These are phyloP conservation scores for Priceomyces melissophilus DNA, from an alignment of 805 yeast genomes.

Conservation along the genomic window DNA sequence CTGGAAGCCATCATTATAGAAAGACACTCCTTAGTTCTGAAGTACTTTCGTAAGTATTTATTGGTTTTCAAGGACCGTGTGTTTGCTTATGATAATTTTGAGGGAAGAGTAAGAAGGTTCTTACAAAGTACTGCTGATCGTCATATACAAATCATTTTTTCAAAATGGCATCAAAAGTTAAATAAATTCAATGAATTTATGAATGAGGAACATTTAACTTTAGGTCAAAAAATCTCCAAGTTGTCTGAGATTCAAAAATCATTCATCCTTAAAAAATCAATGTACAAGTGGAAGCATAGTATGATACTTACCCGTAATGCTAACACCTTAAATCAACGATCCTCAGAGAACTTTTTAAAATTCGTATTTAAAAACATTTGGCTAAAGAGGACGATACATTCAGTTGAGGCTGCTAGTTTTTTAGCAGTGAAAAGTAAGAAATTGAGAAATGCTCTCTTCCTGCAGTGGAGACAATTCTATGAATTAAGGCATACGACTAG, in stretches of 20 bases:
- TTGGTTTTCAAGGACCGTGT: background rate
- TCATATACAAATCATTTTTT: background rate
- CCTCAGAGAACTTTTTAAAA: slow-evolving; percentile 6
- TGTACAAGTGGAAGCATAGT: slow-evolving; percentile 14
- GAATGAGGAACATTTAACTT: background rate
- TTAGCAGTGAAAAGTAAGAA: slow-evolving; percentile 3
- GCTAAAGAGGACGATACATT: slow-evolving; percentile 10
- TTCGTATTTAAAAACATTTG: slow-evolving; percentile 13
- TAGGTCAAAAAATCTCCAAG: slow-evolving; percentile 10
- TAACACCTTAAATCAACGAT: slow-evolving; percentile 1
- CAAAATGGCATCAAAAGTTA: background rate
- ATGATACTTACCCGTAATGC: slow-evolving; percentile 1
- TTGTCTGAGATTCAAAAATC: slow-evolving; percentile 13
- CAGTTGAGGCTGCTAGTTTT: slow-evolving; percentile 6
- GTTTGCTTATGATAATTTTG: background rate
- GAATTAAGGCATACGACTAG: slow-evolving; percentile 10
- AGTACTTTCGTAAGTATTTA: background rate
- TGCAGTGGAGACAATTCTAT: slow-evolving; percentile 12
- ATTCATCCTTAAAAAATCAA: slow-evolving; percentile 11
- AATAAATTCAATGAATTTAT: background rate
- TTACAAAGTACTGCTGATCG: background rate
- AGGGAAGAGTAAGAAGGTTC: background rate
- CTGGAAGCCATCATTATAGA: background rate
- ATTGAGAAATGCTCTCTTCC: slow-evolving; percentile 6
- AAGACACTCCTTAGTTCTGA: background rate